Conservation (phyloP, 176 grass and related monocot species). For the Carex myosuroides region DNA sequence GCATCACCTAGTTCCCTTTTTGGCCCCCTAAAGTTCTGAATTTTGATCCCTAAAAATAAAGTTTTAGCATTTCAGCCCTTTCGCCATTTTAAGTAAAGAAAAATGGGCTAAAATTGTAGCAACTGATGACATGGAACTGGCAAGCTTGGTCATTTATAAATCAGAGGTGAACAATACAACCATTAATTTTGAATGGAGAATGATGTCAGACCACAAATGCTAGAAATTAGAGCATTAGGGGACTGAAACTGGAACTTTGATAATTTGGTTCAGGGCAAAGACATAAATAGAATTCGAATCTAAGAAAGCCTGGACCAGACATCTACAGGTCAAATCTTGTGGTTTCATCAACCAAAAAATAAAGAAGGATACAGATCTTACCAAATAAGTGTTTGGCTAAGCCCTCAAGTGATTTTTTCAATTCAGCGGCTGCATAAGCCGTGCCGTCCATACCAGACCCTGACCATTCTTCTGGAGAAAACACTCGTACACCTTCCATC, state of each 20-base stretch:
- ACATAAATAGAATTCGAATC: neutral
- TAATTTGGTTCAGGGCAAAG: neutral
- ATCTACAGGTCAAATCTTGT: neutral
- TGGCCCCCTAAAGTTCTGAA: neutral
- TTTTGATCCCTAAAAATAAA: neutral
- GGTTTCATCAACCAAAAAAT: neutral
- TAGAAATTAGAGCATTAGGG: neutral
- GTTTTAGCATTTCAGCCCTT: neutral
- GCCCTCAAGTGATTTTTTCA: constrained; percentile 87
- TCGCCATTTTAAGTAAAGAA: neutral
- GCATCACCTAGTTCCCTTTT: neutral
- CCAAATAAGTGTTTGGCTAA: constrained; percentile 89
- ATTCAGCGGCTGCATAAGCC: constrained; percentile 64
- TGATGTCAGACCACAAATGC: neutral
- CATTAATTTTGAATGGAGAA: neutral
- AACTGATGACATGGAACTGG: neutral
- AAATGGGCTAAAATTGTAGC: neutral
- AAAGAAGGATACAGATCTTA: constrained; percentile 15
- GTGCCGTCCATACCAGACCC: constrained; percentile 70
- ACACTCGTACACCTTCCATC: constrained; percentile 95
- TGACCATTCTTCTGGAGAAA: constrained; percentile 74
- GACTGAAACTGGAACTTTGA: constrained; percentile 1
- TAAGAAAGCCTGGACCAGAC: neutral
- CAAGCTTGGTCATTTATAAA: neutral
- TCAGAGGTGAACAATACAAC: neutral